Evolutionary conservation across 768 basidiomycete species (phyloP).

Genomic region (Amanita subjunquillea): DNA sequence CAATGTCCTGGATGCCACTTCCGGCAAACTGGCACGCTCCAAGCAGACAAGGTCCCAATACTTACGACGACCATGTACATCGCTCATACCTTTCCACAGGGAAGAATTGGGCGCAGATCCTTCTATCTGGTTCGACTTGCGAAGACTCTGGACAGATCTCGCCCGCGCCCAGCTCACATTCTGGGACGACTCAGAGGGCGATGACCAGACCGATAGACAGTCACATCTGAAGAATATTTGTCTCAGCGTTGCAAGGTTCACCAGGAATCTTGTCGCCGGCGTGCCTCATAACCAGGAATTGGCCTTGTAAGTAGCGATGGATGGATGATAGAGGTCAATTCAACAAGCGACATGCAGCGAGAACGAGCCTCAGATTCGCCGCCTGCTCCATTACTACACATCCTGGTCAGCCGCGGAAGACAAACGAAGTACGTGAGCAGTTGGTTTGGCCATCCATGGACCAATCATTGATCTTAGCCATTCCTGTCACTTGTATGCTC

Average conservation of each 20-base stretch:
- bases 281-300: conserved; percentile 58
- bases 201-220: conserved; percentile 17
- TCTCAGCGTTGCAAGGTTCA: conserved; percentile 60
- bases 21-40: conserved; percentile 41
- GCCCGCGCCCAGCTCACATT: conserved; percentile 39
- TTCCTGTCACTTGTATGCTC: conserved; percentile 51
- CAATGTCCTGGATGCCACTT: conserved; percentile 35
- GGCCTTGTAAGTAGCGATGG: conserved; percentile 51
- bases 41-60: conserved; percentile 25
- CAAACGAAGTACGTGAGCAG: conserved; percentile 33
- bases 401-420: conserved; percentile 67
- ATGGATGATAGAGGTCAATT: background rate
- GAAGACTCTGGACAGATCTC: conserved; percentile 46
- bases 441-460: background rate
- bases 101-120: conserved; percentile 26
- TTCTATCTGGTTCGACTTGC: conserved; percentile 44
- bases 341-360: conserved; percentile 28
- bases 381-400: conserved; percentile 61
- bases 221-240: conserved; percentile 28
- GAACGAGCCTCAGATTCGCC: conserved; percentile 62
- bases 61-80: background rate
- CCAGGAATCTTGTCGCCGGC: conserved; percentile 77
- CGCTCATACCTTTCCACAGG: conserved; percentile 10
- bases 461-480: conserved; percentile 31
- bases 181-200: conserved; percentile 37